phyloP scores from a whole-genome alignment of 108 stramenopile genomes.

The Hondaea fermentalgiana region DNA sequence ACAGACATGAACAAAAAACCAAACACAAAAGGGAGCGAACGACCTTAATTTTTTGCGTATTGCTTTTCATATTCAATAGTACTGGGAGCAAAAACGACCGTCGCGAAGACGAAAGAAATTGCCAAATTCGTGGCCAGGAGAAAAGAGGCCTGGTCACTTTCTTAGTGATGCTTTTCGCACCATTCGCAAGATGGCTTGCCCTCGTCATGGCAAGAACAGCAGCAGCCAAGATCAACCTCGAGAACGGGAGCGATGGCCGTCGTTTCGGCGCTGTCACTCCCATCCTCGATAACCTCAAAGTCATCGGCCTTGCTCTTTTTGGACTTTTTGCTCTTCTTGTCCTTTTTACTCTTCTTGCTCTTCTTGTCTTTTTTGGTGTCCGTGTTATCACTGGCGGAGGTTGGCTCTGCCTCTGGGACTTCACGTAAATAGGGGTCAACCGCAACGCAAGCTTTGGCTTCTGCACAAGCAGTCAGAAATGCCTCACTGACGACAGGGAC shows the following conservation, averaged over 20 bases:
- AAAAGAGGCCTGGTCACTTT: no score
- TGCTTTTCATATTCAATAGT: no score
- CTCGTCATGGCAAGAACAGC: conserved; percentile 7
- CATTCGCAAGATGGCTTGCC: neutral
- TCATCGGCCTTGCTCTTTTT: neutral
- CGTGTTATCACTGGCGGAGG: neutral
- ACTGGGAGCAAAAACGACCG: no score
- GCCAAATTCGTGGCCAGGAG: no score
- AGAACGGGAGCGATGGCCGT: neutral
- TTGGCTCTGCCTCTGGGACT: neutral
- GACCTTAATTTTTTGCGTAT: no score
- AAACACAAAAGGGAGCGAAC: no score
- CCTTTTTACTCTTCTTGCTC: neutral
- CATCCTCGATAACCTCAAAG: neutral
- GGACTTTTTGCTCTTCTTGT: neutral
- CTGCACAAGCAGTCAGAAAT: neutral
- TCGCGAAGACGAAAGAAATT: no score
- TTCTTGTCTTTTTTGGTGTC: neutral
- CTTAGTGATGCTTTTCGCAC: conserved; percentile 5
- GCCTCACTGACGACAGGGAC: neutral
- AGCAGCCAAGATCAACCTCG: conserved; percentile 8
- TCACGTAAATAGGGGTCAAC: neutral
- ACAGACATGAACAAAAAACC: no score
- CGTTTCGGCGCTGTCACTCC: neutral
- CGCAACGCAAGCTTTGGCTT: neutral